phyloP scores from a whole-genome alignment of 1,284 basidiomycete genomes.

The Puccinia triticina region DNA sequence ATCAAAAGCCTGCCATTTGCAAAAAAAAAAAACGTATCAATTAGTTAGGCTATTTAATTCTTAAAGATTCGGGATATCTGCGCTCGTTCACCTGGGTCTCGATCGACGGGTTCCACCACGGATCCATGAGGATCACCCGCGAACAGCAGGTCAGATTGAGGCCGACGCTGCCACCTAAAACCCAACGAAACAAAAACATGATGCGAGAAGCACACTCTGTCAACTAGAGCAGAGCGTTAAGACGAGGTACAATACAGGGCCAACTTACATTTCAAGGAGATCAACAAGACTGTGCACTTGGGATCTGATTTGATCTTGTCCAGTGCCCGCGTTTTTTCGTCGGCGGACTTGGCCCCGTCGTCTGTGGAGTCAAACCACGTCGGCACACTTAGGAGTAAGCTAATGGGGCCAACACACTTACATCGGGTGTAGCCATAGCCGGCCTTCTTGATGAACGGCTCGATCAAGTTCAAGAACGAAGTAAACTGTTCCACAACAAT shows the following conservation, averaged over 20 bases:
- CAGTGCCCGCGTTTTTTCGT: constrained; percentile 36
- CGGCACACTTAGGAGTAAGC: not conserved
- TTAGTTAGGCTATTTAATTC: not conserved
- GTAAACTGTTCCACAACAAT: constrained; percentile 57
- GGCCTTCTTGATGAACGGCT: constrained; percentile 55
- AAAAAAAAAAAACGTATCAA: not conserved
- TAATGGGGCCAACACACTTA: constrained; percentile 17
- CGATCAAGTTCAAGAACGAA: constrained; percentile 59
- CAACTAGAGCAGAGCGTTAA: too few species aligned
- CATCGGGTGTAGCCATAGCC: constrained; percentile 57
- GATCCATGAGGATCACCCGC: constrained; percentile 55
- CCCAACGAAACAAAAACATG: too few species aligned
- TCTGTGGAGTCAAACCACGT: not conserved
- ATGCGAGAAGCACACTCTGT: not conserved
- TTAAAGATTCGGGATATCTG: not conserved
- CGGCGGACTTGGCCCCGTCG: constrained; percentile 32
- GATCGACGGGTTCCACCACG: constrained; percentile 49
- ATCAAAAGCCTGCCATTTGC: constrained; percentile 39
- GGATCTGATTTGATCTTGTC: constrained; percentile 36
- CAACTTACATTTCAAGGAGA: constrained; percentile 41
- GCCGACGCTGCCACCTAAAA: constrained; percentile 63
- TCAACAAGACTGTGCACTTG: constrained; percentile 39
- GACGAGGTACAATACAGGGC: not conserved
- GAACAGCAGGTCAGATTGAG: constrained; percentile 86
- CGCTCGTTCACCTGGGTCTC: constrained; percentile 36